Percentiles rank a stretch among this genome's conserved stretches.
phyloP scores from a whole-genome alignment of 2,329 filamentous ascomycete genomes.

The Fusarium algeriense region DNA sequence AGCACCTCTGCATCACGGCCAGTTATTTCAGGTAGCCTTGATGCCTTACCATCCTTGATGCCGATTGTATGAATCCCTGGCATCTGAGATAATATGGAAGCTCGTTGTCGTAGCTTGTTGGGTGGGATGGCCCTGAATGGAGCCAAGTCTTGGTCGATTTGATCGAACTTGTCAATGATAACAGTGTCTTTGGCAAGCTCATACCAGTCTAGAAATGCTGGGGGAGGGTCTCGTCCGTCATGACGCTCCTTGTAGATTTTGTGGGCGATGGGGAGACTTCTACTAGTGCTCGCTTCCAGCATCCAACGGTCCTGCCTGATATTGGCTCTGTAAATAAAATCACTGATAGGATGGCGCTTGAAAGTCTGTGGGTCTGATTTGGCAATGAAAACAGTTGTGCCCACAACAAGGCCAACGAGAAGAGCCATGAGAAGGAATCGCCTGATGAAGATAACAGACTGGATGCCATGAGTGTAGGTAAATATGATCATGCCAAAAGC shows the following conservation, averaged over 20 bases:
- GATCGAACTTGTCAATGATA: conserved; percentile 84
- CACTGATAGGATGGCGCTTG: conserved; percentile 60
- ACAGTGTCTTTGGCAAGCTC: conserved; percentile 78
- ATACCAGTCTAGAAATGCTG: conserved; percentile 88
- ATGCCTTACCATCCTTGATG: conserved; percentile 73
- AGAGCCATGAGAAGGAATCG: conserved; percentile 57
- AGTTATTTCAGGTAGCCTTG: conserved; percentile 52
- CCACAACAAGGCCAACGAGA: conserved; percentile 54
- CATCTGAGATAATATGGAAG: conserved; percentile 54
- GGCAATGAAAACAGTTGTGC: conserved; percentile 54
- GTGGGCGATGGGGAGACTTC: conserved; percentile 60
- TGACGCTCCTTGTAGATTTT: conserved; percentile 64
- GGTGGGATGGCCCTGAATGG: conserved; percentile 84
- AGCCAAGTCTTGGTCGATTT: conserved; percentile 78
- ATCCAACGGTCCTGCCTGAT: conserved; percentile 64
- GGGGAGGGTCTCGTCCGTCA: conserved; percentile 78
- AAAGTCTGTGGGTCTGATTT: conserved; percentile 49
- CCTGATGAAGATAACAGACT: conserved; percentile 57
- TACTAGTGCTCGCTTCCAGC: conserved; percentile 60
- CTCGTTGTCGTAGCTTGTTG: conserved; percentile 72
- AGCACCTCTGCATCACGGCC: conserved; percentile 53
- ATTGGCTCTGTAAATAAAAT: conserved; percentile 62
- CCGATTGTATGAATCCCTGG: conserved; percentile 63
- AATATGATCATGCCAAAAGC: conserved; percentile 59
- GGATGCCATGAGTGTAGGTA: conserved; percentile 58